phyloP scores from a whole-genome alignment of 1,284 basidiomycete genomes.

The Testicularia cyperi region DNA sequence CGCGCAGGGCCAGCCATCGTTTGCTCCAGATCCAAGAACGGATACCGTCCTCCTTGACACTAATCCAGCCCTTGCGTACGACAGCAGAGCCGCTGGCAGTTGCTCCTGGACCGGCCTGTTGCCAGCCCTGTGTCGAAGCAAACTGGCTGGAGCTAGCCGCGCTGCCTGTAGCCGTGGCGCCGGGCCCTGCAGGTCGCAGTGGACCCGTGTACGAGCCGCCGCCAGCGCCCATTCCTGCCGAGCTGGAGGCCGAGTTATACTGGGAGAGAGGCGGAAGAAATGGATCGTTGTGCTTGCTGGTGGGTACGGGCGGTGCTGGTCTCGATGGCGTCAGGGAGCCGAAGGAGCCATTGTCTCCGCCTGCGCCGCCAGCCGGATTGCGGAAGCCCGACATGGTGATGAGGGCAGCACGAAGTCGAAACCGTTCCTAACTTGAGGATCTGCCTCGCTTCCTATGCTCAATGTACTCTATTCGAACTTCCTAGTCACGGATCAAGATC shows the following conservation, averaged over 20 bases:
- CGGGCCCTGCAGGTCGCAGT: constrained; percentile 47
- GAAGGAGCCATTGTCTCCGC: constrained; percentile 17
- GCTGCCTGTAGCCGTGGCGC: constrained; percentile 15
- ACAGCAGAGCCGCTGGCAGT: constrained; percentile 42
- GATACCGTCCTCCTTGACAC: constrained; percentile 60
- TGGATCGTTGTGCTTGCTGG: constrained; percentile 36
- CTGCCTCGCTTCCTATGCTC: no score
- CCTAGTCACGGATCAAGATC: no score
- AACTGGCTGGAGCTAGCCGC: constrained; percentile 3
- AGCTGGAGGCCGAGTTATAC: constrained; percentile 23
- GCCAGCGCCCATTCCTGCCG: constrained; percentile 38
- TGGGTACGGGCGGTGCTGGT: constrained; percentile 51
- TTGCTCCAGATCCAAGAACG: constrained; percentile 88
- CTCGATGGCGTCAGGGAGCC: constrained; percentile 50
- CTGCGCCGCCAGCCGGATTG: constrained; percentile 17
- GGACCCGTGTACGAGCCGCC: constrained; percentile 54
- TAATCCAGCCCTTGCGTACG: constrained; percentile 57
- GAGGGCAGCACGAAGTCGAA: no score
- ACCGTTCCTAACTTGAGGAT: no score
- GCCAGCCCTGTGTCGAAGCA: constrained; percentile 19
- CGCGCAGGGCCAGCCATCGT: constrained; percentile 84
- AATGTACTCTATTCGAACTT: no score
- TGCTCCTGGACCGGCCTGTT: constrained; percentile 33
- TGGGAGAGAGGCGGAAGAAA: constrained; percentile 48
- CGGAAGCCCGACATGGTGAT: constrained; percentile 41